Base-by-base conservation (phyloP, 169 alveolate genomes). In the Babesia bovis region DNA sequence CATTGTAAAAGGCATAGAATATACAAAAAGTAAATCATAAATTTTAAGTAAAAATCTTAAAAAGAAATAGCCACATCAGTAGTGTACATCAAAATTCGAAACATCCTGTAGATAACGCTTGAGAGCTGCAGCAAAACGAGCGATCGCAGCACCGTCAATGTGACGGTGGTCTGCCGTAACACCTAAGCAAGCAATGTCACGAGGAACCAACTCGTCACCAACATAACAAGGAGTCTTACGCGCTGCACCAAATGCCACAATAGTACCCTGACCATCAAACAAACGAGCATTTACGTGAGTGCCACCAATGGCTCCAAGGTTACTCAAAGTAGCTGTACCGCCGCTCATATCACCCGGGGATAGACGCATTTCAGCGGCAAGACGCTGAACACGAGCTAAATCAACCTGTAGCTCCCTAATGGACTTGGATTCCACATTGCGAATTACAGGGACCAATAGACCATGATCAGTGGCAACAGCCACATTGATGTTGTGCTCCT, bases 261-360 rank as follows among this genome's bases (percentile, higher is more conserved):
- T 96, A 25, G 94, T 74, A 15, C 92, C 97, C 83, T 95, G 95
- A 28, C 98, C 98, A 50, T 96, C 95, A 50, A 94, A 87, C 17
- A 95, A 90, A 15, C 95, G 78, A 28, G 98, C 97, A 13, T 91
- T 94, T 50, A 95, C 94, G 68, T 90, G 93, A 12, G 97, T 93
- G 3, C 99, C 98, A 23, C 95, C 98, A 42, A 95, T 89, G 53
- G 94, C 94, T 3, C 99, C 99, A 40, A 95, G 94, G 89, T 95
- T 94, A 42, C 97, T 91, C 42, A 96, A 67, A 21, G 96, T 84
- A 45, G 94, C 86, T 0, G 98, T 94, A 5, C 98, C 99, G 32
- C 95, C 96, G 30, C 71, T 82, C 35, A 94, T 85, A 50, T 95
- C 98, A 26, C 72, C 90, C 21, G 82, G 82, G 9, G 95, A 72